These are phyloP conservation scores for Hypoxylon perforatum DNA, from an alignment of 495 filamentous ascomycete genomes.

Conservation along the genomic window DNA sequence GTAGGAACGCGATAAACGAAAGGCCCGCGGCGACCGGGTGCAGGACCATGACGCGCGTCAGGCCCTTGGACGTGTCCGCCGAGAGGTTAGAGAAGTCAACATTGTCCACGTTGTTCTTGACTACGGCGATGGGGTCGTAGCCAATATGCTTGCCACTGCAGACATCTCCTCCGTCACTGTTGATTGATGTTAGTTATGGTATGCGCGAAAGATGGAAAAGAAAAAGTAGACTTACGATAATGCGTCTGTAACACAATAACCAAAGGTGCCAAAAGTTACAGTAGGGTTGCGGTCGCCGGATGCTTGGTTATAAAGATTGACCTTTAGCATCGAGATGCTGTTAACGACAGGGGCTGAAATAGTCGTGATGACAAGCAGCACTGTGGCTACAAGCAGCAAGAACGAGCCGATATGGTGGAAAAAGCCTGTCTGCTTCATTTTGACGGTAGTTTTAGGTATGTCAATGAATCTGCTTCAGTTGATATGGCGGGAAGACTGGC, in stretches of 20 bases:
- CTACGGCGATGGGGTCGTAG: conserved; percentile 62
- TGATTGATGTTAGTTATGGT: conserved; percentile 25
- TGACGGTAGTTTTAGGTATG: conserved; percentile 21
- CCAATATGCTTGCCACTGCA: conserved; percentile 61
- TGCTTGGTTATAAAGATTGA: conserved; percentile 53
- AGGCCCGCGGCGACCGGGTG: conserved; percentile 69
- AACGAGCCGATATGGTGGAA: conserved; percentile 70
- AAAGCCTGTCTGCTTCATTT: conserved; percentile 60
- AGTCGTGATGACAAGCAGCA: conserved; percentile 67
- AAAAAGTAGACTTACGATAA: conserved; percentile 36
- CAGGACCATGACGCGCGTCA: conserved; percentile 69
- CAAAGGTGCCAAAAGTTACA: conserved; percentile 69
- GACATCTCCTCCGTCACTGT: conserved; percentile 49
- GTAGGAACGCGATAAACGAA: conserved; percentile 68
- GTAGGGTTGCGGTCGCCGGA: conserved; percentile 28
- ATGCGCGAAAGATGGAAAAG: not conserved
- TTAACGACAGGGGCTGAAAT: conserved; percentile 68
- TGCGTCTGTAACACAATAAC: conserved; percentile 61
- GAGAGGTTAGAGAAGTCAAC: conserved; percentile 56
- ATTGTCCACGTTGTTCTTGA: conserved; percentile 48
- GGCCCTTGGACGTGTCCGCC: conserved; percentile 53
- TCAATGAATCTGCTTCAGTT: not conserved
- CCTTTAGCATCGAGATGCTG: conserved; percentile 61
- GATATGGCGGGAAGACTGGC: not conserved
- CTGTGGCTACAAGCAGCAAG: conserved; percentile 63